Evolutionary conservation across 2,329 filamentous ascomycete genomes (phyloP).

Genomic region (Trematosphaeria pertusa): DNA sequence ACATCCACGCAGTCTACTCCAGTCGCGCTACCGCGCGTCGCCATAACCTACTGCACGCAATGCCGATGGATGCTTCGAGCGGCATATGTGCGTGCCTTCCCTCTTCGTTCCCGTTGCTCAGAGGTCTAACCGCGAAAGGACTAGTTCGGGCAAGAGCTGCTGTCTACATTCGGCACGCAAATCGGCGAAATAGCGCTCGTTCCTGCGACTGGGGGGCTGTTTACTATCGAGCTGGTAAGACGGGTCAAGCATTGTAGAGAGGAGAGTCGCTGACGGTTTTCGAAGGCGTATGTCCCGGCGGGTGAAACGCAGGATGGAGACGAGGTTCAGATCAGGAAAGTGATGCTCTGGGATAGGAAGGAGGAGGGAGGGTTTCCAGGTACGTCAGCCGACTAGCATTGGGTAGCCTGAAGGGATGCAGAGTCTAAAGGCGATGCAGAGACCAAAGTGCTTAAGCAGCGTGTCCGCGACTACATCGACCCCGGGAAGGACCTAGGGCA

Average conservation of each 20-base stretch:
- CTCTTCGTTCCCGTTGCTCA: background rate
- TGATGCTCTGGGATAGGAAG: conserved; percentile 86
- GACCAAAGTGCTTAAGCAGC: conserved; percentile 87
- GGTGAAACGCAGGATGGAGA: conserved; percentile 2
- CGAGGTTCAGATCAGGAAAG: conserved; percentile 50
- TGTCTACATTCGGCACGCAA: conserved; percentile 85
- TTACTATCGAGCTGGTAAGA: conserved; percentile 71
- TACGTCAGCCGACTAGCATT: no score
- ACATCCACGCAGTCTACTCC: conserved; percentile 31
- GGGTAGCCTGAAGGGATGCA: no score
- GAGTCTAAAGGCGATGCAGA: conserved; percentile 58
- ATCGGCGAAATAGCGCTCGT: conserved; percentile 89
- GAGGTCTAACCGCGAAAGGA: background rate
- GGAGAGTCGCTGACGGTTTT: no score
- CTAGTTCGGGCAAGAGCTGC: conserved; percentile 91
- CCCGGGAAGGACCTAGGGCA: conserved; percentile 82
- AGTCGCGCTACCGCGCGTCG: conserved; percentile 70
- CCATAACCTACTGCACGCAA: conserved; percentile 93
- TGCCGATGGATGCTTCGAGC: conserved; percentile 91
- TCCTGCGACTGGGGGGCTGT: conserved; percentile 83
- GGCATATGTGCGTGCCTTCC: conserved; percentile 70
- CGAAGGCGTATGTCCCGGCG: conserved; percentile 30
- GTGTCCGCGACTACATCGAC: conserved; percentile 81
- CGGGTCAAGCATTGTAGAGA: no score
- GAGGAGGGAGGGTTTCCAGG: conserved; percentile 85